Conservation (phyloP, 345 rosid genomes). For the Theobroma cacao region DNA sequence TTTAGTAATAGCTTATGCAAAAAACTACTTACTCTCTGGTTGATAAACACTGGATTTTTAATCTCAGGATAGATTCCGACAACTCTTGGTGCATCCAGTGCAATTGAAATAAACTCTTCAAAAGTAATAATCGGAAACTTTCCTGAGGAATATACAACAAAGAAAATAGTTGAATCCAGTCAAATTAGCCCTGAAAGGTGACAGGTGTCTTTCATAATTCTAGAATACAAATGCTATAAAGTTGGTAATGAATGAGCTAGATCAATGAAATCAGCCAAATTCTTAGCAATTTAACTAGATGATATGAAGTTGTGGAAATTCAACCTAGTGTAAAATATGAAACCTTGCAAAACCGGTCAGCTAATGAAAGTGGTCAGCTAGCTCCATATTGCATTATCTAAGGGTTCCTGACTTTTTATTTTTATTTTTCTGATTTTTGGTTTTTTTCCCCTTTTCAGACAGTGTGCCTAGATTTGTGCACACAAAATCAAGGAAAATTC, state of each 20-base stretch:
- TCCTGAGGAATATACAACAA: slow-evolving; percentile 46
- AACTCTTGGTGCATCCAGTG: slow-evolving; percentile 75
- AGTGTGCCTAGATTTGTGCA: not conserved
- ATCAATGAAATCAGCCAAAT: not conserved
- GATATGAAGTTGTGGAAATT: not conserved
- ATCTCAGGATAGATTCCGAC: slow-evolving; percentile 99
- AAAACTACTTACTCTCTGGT: slow-evolving; percentile 58
- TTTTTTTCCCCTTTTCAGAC: not conserved
- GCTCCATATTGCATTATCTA: not conserved
- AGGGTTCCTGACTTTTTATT: not conserved
- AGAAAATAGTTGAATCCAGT: slow-evolving; percentile 1
- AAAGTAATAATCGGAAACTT: slow-evolving; percentile 76
- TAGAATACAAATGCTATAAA: not conserved
- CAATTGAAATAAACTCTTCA: slow-evolving; percentile 85
- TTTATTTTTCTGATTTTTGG: not conserved
- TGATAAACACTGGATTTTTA: slow-evolving; percentile 83
- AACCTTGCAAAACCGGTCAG: not conserved
- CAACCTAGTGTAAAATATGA: not conserved
- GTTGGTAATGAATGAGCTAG: not conserved
- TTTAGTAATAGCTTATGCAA: not conserved
- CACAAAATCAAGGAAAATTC: not conserved
- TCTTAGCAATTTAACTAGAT: not conserved
- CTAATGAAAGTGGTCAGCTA: not conserved
- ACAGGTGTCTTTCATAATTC: not conserved
- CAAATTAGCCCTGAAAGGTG: not conserved